Evolutionary conservation across 176 grass and related monocot species (phyloP).

Genomic region (Oryza meyeriana): DNA sequence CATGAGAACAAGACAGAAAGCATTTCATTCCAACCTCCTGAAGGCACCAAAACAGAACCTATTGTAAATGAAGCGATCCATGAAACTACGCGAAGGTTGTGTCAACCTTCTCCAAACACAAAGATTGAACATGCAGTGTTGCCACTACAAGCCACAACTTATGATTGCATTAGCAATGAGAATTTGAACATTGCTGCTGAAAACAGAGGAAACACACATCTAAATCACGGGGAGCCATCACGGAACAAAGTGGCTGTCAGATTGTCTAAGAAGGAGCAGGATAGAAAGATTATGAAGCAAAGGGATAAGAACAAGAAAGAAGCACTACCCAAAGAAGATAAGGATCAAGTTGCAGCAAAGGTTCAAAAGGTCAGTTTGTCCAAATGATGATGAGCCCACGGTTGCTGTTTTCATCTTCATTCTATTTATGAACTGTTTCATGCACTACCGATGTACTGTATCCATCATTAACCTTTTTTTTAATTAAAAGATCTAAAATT

Average conservation of each 20-base stretch:
- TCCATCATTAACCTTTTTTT: conserved; percentile 13
- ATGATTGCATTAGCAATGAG: not conserved
- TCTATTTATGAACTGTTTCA: not conserved
- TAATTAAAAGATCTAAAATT: not conserved
- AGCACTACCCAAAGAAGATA: conserved; percentile 47
- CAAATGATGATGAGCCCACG: not conserved
- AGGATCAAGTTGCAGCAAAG: conserved; percentile 34
- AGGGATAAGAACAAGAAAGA: conserved; percentile 43
- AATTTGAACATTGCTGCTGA: conserved; percentile 25
- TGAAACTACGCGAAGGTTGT: not conserved
- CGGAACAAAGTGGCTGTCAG: conserved; percentile 3
- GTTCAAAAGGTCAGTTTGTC: conserved; percentile 56
- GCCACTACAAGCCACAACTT: not conserved
- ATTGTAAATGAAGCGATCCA: not conserved
- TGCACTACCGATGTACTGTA: not conserved
- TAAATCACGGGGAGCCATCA: conserved; percentile 12
- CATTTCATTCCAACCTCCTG: conserved; percentile 11
- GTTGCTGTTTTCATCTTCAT: not conserved
- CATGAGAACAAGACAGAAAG: not conserved
- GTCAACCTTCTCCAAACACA: conserved; percentile 6
- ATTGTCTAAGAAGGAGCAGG: conserved; percentile 31
- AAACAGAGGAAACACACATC: conserved; percentile 12
- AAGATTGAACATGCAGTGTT: conserved; percentile 22
- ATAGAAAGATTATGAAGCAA: conserved; percentile 41
- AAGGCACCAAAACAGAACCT: not conserved